phyloP scores from a whole-genome alignment of 176 grass and related monocot species.

The Musa beccarii region DNA sequence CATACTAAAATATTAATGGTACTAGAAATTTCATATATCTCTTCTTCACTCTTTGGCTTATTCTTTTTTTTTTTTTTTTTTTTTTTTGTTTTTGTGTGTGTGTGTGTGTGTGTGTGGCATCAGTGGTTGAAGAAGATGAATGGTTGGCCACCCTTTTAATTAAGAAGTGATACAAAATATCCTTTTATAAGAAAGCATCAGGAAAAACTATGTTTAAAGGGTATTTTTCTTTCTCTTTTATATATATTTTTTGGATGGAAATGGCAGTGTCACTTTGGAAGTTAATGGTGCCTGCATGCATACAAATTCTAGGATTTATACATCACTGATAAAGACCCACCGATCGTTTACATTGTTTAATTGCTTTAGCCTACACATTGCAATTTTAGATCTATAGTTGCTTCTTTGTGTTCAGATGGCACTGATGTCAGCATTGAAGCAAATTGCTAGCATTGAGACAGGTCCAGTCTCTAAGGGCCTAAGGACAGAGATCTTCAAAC shows the following conservation, averaged over 20 bases:
- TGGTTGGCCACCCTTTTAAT: too few species aligned
- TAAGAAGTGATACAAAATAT: too few species aligned
- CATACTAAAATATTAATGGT: neutral
- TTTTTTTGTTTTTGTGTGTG: too few species aligned
- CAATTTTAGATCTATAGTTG: neutral
- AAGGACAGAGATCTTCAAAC: conserved; percentile 6
- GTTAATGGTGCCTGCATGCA: neutral
- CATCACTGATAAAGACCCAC: neutral
- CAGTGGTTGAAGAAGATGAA: too few species aligned
- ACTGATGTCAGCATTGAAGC: conserved; percentile 10
- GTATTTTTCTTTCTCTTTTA: neutral
- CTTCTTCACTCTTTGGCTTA: too few species aligned
- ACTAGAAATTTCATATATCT: neutral
- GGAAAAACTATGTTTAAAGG: neutral
- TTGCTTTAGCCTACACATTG: neutral
- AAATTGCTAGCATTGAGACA: conserved; percentile 17
- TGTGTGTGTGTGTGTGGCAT: too few species aligned
- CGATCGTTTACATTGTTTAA: neutral
- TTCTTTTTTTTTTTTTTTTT: too few species aligned
- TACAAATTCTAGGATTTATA: neutral
- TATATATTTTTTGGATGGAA: neutral
- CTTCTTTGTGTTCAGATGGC: conserved; percentile 8
- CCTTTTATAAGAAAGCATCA: too few species aligned
- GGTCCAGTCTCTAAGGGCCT: conserved; percentile 1
- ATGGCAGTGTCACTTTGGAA: neutral